A percentile compares a stretch with the other conserved stretches of the same genome.
These are phyloP conservation scores for Vicia faba DNA, from an alignment of 306 rosid species.

Conservation along the genomic window DNA sequence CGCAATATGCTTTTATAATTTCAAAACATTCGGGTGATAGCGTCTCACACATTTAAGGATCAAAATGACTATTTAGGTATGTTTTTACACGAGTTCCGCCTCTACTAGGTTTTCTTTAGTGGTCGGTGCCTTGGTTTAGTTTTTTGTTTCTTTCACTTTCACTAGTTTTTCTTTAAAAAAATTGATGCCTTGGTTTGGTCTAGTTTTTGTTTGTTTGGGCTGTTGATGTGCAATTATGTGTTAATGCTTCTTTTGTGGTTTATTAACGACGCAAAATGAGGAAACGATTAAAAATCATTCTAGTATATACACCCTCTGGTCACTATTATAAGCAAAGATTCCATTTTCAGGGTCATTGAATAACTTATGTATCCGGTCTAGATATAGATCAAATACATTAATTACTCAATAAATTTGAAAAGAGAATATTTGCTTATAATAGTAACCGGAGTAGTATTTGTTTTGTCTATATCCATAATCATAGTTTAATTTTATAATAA, in stretches of 20 bases:
- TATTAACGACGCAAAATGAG: conserved; percentile 17
- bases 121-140: too few relatives aligned
- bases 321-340: too few relatives aligned
- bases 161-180: not conserved
- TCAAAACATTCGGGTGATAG: too few relatives aligned
- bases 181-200: conserved; percentile 3
- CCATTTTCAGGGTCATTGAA: too few relatives aligned
- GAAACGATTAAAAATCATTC: not conserved
- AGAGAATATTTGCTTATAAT: too few relatives aligned
- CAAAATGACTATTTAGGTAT: not conserved
- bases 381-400: too few relatives aligned
- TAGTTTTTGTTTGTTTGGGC: not conserved
- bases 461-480: not conserved
- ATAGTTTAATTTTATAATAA: not conserved
- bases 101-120: too few relatives aligned
- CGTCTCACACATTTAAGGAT: too few relatives aligned
- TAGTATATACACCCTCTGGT: not conserved
- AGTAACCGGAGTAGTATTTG: not conserved
- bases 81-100: not conserved
- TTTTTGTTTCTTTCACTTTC: too few relatives aligned
- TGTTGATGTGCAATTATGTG: conserved; percentile 20
- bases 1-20: too few relatives aligned
- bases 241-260: not conserved
- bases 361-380: too few relatives aligned
- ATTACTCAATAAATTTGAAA: too few relatives aligned